Evolutionary conservation across 805 yeast genomes (phyloP).

Genomic region (Priceomyces melissophilus): DNA sequence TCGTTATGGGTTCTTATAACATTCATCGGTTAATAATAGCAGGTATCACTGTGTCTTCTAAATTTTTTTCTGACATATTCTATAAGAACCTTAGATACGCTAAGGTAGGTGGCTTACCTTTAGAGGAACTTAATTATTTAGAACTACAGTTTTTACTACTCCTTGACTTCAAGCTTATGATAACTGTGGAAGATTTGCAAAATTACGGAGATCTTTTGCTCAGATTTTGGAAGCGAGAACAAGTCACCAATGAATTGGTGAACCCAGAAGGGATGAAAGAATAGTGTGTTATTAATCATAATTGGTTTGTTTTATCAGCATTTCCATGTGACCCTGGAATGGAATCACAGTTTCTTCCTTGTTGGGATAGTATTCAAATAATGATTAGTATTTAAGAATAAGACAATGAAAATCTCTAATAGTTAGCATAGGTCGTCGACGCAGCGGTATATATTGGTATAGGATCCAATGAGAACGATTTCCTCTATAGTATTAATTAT

Average conservation of each 20-base stretch:
- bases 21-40: slow-evolving; percentile 91
- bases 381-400: no score
- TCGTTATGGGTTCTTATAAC: slow-evolving; percentile 94
- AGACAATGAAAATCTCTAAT: no score
- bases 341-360: no score
- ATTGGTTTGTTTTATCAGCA: no score
- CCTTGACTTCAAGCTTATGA: slow-evolving; percentile 82
- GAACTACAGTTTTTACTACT: slow-evolving; percentile 85
- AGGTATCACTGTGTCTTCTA: slow-evolving; percentile 92
- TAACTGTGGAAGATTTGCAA: slow-evolving; percentile 86
- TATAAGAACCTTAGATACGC: slow-evolving; percentile 94
- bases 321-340: no score
- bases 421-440: no score
- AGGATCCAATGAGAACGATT: no score
- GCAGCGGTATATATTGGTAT: no score
- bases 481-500: no score
- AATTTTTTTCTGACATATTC: slow-evolving; percentile 90
- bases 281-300: no score
- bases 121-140: slow-evolving; percentile 87
- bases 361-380: no score
- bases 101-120: slow-evolving; percentile 90
- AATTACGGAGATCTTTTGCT: slow-evolving; percentile 82
- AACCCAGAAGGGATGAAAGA: neutral
- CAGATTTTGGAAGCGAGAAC: slow-evolving; percentile 80
- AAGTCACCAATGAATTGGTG: slow-evolving; percentile 40